Evolutionary conservation across 345 rosid species (phyloP), one percentile per base, ranked within the genome.

Genomic region (Salix arbutifolia): DNA sequence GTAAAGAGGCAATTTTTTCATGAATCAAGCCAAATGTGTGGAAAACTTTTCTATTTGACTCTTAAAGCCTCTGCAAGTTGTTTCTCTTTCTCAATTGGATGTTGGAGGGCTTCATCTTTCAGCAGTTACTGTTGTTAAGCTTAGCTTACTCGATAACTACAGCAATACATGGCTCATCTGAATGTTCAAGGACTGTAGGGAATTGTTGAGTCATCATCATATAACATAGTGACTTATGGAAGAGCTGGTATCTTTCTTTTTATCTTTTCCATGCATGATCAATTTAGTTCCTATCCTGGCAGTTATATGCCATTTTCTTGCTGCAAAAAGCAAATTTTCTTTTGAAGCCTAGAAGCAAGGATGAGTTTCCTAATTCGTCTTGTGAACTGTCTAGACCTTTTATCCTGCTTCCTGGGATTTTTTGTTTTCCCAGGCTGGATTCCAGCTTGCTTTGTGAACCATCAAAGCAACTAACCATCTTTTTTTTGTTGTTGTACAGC

Each of bases 401-500:
- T 65, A 26, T 65, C 8, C 25, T 65, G 69, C 69, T 65, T 56
- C 26, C 38, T 23, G 28, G 26, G 65, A 9, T 2, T 31, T 48
- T 42, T 71, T 1, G 21, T 19, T 44, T 46, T n/a, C 28, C 30
- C 7, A 13, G 10, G 44, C 48, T 53, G 26, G 64, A 21, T 28
- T 71, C 17, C 30, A 42, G 4, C 70, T 33, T 74, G 58, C 18
- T 66, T 48, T n/a, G 3, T 31, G n/a, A 7, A 14, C 31, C 33
- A 13, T 31, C 33, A 0, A 19, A 19, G 10, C 16, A 30, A 30
- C 28, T 1, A 18, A 3, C 14, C 44, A 19, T 21, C 33, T 23
- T 30, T 12, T 68, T 52, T 14, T 3, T 38, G 33, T 38, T 46
- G 67, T 7, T 11, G 44, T 50, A 21, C 92, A 91, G 98, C 94